Evolutionary conservation across 352 stramenopile genomes (phyloP).

Genomic region (Phytopythium chamaehyphon): DNA sequence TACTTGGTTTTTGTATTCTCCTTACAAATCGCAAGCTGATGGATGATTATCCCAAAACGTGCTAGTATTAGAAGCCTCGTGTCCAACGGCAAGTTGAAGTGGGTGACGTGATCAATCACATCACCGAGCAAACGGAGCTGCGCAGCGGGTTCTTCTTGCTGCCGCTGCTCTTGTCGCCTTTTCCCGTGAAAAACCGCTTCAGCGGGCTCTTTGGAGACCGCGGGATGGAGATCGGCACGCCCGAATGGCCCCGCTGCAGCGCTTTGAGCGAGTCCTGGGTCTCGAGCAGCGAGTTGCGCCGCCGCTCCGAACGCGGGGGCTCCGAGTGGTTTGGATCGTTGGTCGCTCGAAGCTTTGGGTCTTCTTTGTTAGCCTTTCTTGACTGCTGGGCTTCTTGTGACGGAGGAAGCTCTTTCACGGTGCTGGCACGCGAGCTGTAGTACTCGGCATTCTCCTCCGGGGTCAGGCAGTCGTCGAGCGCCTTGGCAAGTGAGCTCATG

Average conservation of each 20-base stretch:
- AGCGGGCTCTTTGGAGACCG: neutral
- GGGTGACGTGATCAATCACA: neutral
- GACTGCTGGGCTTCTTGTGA: neutral
- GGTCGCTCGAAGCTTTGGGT: neutral
- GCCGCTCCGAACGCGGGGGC: neutral
- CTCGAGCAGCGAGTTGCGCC: constrained; percentile 22
- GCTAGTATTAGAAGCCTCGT: too few relatives aligned
- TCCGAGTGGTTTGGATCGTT: neutral
- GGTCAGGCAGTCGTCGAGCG: constrained; percentile 15
- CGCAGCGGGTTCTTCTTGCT: neutral
- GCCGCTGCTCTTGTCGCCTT: neutral
- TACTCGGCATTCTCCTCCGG: constrained; percentile 1
- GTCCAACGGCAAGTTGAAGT: neutral
- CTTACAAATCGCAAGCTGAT: too few relatives aligned
- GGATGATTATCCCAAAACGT: too few relatives aligned
- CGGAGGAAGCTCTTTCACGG: neutral
- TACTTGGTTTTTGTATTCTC: neutral
- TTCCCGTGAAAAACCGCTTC: constrained; percentile 1
- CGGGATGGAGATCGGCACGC: constrained; percentile 4
- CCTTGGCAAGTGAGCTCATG: constrained; percentile 20
- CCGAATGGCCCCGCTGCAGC: constrained; percentile 16
- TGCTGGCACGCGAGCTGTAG: constrained; percentile 1
- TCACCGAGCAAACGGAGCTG: neutral
- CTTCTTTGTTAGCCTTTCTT: neutral
- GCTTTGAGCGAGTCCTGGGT: constrained; percentile 35